Base-by-base conservation (phyloP, 1,139 yeast species). In the Lodderomyces margitis region DNA sequence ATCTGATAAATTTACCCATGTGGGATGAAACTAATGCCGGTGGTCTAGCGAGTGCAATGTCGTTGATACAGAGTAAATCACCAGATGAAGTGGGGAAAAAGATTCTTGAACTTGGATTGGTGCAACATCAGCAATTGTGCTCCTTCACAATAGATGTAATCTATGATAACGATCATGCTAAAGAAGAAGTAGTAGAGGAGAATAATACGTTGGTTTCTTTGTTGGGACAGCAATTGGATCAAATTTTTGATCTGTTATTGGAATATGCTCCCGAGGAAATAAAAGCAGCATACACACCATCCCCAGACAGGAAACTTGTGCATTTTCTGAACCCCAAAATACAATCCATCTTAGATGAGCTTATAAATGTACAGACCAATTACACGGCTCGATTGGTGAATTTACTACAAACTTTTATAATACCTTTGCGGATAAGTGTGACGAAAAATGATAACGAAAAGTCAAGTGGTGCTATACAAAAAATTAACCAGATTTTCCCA, bases 181-280 rank as follows among this genome's bases (percentile, higher is more conserved):
- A 50, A 4, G 44, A 48, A 5, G 48, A 53, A 11, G 37, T 39
- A 1, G 52, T 56, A 12, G 73, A 82, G n/a, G 87, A 83, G 38
- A 89, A 88, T 58, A 88, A 91, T 54, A 78, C 72, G 45, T 60
- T 91, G 23, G 96, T 89, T 0, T 82, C 74, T 46, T 58, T 83
- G 34, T 62, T 91, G 20, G 98, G 98, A 0, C 83, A 82, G 37
- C 97, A 91, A 59, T 66, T 88, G 38, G 96, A 89, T 50, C 34
- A 86, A 52, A 63, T 91, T 32, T 91, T 91, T 61, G 95, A 91
- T 55, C 96, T 97, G 0, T 64, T 89, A 40, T 74, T 87, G 7
- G 97, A 91, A 59, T 91, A 91, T 58, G 86, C 95, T 0, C 98
- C 98, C 0, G 96, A 91, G 59, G 80, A 82, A 28, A 78, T 95